Percentiles rank a stretch among this genome's conserved stretches.
phyloP scores from a whole-genome alignment of 2,329 filamentous ascomycete species.

The Stenocarpella maydis region DNA sequence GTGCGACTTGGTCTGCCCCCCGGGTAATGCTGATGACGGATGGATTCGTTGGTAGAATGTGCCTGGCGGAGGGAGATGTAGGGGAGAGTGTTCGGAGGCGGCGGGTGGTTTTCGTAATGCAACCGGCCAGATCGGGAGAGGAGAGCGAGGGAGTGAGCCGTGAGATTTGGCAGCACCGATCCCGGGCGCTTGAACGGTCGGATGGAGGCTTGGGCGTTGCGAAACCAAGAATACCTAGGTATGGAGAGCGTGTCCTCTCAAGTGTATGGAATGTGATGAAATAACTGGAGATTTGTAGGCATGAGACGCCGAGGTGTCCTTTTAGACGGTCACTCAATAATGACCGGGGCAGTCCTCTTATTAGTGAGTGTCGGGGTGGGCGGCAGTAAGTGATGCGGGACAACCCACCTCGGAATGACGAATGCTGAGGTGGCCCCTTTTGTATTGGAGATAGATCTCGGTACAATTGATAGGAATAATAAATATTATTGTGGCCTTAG shows the following conservation, averaged over 20 bases:
- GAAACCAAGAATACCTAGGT: not conserved
- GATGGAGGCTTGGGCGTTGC: not conserved
- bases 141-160: slow-evolving; percentile 3
- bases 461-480: too few relatives aligned
- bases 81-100: not conserved
- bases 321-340: slow-evolving; percentile 18
- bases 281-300: not conserved
- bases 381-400: slow-evolving; percentile 2
- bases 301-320: slow-evolving; percentile 32
- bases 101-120: slow-evolving; percentile 5
- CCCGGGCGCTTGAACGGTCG: not conserved
- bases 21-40: not conserved
- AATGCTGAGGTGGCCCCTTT: slow-evolving; percentile 20
- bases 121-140: slow-evolving; percentile 14
- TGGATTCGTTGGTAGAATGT: slow-evolving; percentile 5
- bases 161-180: slow-evolving; percentile 1
- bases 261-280: not conserved
- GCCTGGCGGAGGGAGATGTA: not conserved
- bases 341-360: not conserved
- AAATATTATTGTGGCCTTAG: too few relatives aligned
- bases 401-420: slow-evolving; percentile 20
- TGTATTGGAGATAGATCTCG: too few relatives aligned
- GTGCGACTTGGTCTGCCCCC: not conserved
- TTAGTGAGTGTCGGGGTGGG: not conserved
- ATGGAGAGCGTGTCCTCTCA: not conserved